Evolutionary conservation across 495 filamentous ascomycete species (phyloP).

Genomic region (Tuber indicum): DNA sequence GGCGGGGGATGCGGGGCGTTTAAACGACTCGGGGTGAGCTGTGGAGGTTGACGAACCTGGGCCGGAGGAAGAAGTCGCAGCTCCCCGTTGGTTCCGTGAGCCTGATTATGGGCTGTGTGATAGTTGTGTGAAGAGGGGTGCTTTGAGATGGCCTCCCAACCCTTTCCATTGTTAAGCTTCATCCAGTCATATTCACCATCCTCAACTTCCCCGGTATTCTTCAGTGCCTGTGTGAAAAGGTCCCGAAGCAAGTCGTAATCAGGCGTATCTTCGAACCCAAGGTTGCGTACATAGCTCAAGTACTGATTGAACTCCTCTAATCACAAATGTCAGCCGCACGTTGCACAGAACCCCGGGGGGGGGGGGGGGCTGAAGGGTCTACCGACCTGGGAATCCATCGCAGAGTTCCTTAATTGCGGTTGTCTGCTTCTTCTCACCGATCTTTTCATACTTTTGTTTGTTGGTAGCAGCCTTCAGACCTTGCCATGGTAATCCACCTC

Average conservation of each 20-base stretch:
- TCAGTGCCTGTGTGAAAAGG: slow-evolving; percentile 92
- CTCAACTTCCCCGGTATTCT: slow-evolving; percentile 88
- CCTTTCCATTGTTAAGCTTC: slow-evolving; percentile 93
- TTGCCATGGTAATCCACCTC: slow-evolving; percentile 96
- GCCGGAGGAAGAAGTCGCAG: slow-evolving; percentile 58
- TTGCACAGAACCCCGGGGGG: neutral
- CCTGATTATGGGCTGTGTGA: slow-evolving; percentile 65
- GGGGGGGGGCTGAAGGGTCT: neutral
- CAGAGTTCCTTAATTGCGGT: slow-evolving; percentile 95
- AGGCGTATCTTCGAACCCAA: slow-evolving; percentile 96
- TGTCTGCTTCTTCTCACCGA: slow-evolving; percentile 99
- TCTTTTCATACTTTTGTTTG: slow-evolving; percentile 99
- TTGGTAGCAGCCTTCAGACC: slow-evolving; percentile 98
- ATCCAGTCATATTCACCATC: slow-evolving; percentile 99
- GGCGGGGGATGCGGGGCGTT: slow-evolving; percentile 90
- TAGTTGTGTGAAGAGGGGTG: slow-evolving; percentile 65
- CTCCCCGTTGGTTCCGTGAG: slow-evolving; percentile 71
- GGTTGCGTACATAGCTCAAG: slow-evolving; percentile 90
- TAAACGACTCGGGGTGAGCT: slow-evolving; percentile 81
- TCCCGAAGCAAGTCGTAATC: slow-evolving; percentile 98
- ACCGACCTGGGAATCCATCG: slow-evolving; percentile 77
- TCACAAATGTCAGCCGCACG: slow-evolving; percentile 23
- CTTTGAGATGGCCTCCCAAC: slow-evolving; percentile 84
- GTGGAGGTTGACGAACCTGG: slow-evolving; percentile 56
- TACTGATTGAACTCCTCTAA: slow-evolving; percentile 95